Evolutionary conservation across 192 early-diverging fungal species (phyloP), one percentile per base, ranked within the genome.

Genomic region (Dimargaris xerosporica): DNA sequence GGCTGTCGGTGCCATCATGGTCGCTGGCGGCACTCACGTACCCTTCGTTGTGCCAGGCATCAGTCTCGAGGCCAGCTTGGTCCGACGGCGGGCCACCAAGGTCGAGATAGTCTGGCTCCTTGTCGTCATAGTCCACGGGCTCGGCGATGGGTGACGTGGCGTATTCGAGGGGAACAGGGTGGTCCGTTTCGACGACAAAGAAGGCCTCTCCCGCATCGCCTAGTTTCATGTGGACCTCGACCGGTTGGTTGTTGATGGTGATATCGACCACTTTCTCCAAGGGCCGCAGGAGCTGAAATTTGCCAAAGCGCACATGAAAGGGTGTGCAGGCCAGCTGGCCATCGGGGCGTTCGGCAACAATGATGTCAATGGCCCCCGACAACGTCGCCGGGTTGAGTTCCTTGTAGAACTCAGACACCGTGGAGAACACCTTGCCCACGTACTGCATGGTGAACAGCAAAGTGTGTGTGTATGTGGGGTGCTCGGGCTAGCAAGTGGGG

Each of bases 281-380:
- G 6, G 94, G 93, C 44, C 87, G 71, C 5, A 96, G 78, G 17
- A 96, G 79, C 64, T 90, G 88, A 44, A 99, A 74, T 69, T 99
- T 99, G 29, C 94, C 94, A 70, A 97, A 99, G 43, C 96, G 85
- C 19, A 99, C 94, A 71, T 99, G 96, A 71, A 96, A 99, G 5
- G 96, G 96, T 34, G 92, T 94, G 71, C 90, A 94, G 44, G 81
- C 75, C 28, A 97, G 70, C 41, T 88, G 82, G 16, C 91, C 91
- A 71, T 94, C 79, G 54, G 75, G 62, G 62, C 83, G 84, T 61
- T 94, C 78, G 31, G 96, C 92, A 13, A 96, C 93, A n/a, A 99
- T 78, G 54, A 99, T 89, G 72, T 99, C 96, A 72, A 99, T 97
- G 39, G 96, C 94, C 21, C 96, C 96, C 7, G 90, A 91, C 25